Evolutionary conservation across 2,329 filamentous ascomycete species (phyloP), one percentile per base, ranked within the genome.

Genomic region (Hypomyces perniciosus): DNA sequence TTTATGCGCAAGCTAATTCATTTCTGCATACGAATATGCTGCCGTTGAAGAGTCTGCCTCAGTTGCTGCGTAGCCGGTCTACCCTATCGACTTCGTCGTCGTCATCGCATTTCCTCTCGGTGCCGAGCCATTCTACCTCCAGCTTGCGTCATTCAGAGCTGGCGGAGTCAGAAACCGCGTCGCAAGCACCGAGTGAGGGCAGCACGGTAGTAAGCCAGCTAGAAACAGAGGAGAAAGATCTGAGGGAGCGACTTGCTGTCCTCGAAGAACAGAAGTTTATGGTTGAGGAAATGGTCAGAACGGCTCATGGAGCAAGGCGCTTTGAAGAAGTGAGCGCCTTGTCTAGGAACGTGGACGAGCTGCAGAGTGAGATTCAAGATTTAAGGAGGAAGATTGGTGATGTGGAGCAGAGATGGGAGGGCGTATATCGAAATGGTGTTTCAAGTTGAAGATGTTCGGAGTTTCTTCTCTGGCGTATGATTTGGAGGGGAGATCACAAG

Each of bases 21-120:
- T 96, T 96, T 61, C 71, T 96, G 4, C 90, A 95, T 62, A 78
- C 90, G 4, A 89, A 96, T 62, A 95, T 96, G 88, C 77, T 96
- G 7, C 90, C 91, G 0, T 73, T 96, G 10, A 95, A 89, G 64
- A 81, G 81, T 29, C 72, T 90, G 0, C 86, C 86, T 0, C 80
- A 82, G 39, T 73, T 90, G 56, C 73, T 90, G 12, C 73, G 72
- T 47, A 69, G 71, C 6, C 67, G 70, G 3, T 71, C 71, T 39
- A 61, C 65, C 1, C 57, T 56, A 1, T 58, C 66, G 2, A 44
- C 55, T 2, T 54, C 66, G 2, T 61, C 64, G 35, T 53, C 51
- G 28, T 65, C 66, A 5, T 53, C 51, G 9, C 65, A 66, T 5
- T 61, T 70, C 37, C 58, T 69, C 4, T 57, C 65, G 6, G 57